Evolutionary conservation across 2,329 filamentous ascomycete species (phyloP).

Genomic region (Calonectria montana): DNA sequence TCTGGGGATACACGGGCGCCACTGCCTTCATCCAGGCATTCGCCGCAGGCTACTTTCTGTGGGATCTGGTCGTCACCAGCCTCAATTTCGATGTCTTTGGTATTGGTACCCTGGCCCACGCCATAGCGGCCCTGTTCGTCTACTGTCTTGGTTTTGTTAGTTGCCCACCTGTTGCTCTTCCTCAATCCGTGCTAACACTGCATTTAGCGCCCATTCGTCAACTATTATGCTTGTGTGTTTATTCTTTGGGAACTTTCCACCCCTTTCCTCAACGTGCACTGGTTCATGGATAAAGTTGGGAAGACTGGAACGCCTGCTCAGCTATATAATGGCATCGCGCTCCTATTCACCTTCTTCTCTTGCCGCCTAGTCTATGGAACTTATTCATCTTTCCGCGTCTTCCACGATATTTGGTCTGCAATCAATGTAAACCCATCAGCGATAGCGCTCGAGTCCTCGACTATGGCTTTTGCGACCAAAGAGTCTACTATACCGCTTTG

Average conservation of each 20-base stretch:
- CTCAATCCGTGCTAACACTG: constrained; percentile 24
- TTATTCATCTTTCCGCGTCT: constrained; percentile 76
- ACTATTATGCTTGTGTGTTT: constrained; percentile 84
- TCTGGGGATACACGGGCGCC: constrained; percentile 83
- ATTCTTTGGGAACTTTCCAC: constrained; percentile 90
- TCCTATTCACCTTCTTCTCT: constrained; percentile 80
- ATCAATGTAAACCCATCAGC: constrained; percentile 52
- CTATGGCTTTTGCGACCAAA: constrained; percentile 59
- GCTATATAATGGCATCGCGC: constrained; percentile 80
- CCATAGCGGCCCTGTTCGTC: constrained; percentile 77
- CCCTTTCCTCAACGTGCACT: constrained; percentile 89
- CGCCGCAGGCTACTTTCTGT: constrained; percentile 85
- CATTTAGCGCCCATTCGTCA: constrained; percentile 80
- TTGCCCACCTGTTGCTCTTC: constrained; percentile 30
- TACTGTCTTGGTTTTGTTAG: constrained; percentile 85
- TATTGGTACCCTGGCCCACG: constrained; percentile 81
- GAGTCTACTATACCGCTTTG: constrained; percentile 72
- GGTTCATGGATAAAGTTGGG: constrained; percentile 89
- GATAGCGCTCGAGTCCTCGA: constrained; percentile 31
- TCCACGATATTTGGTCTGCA: constrained; percentile 74
- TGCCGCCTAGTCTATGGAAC: constrained; percentile 84
- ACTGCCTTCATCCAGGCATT: constrained; percentile 80
- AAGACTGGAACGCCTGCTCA: constrained; percentile 81
- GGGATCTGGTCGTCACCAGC: constrained; percentile 80
- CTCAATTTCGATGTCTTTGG: constrained; percentile 79